Percentiles rank a stretch among this genome's conserved stretches.
Evolutionary conservation across 768 basidiomycete genomes (phyloP).

Genomic region (Polyporus arcularius): DNA sequence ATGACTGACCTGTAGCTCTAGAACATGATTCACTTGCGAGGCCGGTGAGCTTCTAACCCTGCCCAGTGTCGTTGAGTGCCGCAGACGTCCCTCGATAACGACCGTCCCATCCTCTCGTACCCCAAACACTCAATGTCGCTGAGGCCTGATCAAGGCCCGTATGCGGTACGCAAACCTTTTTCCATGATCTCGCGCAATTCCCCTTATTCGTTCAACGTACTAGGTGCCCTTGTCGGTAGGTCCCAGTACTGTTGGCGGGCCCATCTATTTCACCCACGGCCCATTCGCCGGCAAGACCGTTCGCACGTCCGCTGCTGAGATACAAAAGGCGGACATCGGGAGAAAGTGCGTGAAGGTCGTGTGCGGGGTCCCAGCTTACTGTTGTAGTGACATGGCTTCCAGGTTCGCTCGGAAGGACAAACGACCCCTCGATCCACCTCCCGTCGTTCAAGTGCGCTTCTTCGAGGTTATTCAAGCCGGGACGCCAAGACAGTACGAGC

Average conservation of each 20-base stretch:
- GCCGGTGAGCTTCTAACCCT: too few relatives aligned
- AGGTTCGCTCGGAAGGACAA: conserved; percentile 29
- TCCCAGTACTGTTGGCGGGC: neutral
- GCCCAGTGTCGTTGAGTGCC: too few relatives aligned
- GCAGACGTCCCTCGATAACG: too few relatives aligned
- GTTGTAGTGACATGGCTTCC: neutral
- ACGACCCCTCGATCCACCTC: conserved; percentile 29
- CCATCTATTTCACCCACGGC: conserved; percentile 2
- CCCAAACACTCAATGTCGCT: too few relatives aligned
- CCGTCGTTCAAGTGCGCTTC: conserved; percentile 27
- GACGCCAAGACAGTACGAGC: conserved; percentile 15
- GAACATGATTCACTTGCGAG: too few relatives aligned
- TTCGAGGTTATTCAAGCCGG: conserved; percentile 17
- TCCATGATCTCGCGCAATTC: too few relatives aligned
- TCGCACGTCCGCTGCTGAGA: neutral
- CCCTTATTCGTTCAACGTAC: neutral
- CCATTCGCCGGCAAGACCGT: conserved; percentile 1
- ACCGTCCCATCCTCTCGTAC: too few relatives aligned
- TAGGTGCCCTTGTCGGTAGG: neutral
- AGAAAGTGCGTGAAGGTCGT: conserved; percentile 1
- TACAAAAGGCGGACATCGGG: conserved; percentile 14
- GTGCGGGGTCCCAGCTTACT: neutral
- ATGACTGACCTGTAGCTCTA: too few relatives aligned
- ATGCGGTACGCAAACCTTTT: neutral
- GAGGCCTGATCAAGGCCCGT: neutral